A percentile compares a stretch with the other conserved stretches of the same genome.
Evolutionary conservation across 441 rosid species (phyloP).

Genomic region (Pelargonium australe): DNA sequence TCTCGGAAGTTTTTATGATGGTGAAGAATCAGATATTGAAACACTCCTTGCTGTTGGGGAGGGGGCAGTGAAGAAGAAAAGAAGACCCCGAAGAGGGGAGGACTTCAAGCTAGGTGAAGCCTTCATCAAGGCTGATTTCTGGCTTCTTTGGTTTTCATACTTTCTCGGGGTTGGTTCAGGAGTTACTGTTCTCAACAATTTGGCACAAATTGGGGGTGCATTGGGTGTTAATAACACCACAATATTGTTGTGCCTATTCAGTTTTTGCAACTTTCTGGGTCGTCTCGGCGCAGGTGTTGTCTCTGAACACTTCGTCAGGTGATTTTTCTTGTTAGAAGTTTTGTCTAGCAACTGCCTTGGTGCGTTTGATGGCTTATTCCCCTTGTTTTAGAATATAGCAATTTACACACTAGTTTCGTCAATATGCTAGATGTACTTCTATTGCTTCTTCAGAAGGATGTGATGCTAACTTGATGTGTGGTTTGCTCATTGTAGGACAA

Average conservation of each 20-base stretch:
- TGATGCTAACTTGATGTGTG: conserved; percentile 4
- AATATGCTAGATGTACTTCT: no score
- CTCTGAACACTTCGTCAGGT: conserved; percentile 93
- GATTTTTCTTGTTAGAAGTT: background rate
- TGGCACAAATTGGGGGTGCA: conserved; percentile 86
- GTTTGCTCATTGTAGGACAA: conserved; percentile 45
- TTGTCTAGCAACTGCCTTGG: no score
- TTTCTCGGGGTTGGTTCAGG: conserved; percentile 94
- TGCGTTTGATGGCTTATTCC: no score
- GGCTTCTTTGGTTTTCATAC: conserved; percentile 86
- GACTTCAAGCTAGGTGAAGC: conserved; percentile 79
- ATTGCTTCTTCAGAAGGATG: no score
- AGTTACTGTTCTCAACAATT: conserved; percentile 77
- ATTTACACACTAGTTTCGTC: no score
- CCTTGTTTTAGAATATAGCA: no score
- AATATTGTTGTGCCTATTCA: conserved; percentile 54
- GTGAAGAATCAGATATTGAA: conserved; percentile 59
- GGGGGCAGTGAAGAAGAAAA: conserved; percentile 84
- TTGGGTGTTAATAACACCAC: conserved; percentile 68
- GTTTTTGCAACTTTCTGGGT: conserved; percentile 85
- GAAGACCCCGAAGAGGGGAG: conserved; percentile 85
- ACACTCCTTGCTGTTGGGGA: conserved; percentile 76
- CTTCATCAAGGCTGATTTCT: conserved; percentile 79
- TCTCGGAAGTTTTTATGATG: conserved; percentile 47
- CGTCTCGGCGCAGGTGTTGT: conserved; percentile 84